These are phyloP conservation scores for Paralagenidium karlingii DNA, from an alignment of 352 stramenopile genomes.

Conservation along the genomic window DNA sequence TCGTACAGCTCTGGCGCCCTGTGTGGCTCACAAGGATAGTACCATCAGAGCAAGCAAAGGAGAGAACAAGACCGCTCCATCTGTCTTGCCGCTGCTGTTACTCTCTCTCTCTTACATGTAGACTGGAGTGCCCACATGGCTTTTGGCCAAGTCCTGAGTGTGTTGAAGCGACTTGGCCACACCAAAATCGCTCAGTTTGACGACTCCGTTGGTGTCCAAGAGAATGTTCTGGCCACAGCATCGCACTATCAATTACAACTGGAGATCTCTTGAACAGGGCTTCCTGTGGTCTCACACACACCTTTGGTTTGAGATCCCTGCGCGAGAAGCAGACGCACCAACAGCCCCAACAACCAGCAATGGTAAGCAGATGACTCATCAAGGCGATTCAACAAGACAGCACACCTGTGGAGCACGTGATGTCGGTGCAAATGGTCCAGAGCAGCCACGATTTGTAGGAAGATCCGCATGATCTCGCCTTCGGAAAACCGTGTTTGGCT, in stretches of 20 bases:
- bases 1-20: slow-evolving; percentile 67
- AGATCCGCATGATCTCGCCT: slow-evolving; percentile 45
- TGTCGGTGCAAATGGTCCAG: slow-evolving; percentile 44
- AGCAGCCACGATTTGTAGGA: slow-evolving; percentile 45
- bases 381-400: slow-evolving; percentile 4
- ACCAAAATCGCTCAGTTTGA: slow-evolving; percentile 71
- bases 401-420: slow-evolving; percentile 50
- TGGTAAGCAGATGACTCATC: no score
- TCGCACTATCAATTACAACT: background rate
- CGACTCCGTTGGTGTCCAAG: slow-evolving; percentile 27
- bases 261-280: background rate
- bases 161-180: slow-evolving; percentile 26
- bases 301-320: slow-evolving; percentile 50
- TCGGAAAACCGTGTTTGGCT: slow-evolving; percentile 15
- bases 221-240: slow-evolving; percentile 26
- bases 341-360: background rate
- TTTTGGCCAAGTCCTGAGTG: slow-evolving; percentile 33
- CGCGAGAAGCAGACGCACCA: slow-evolving; percentile 4
- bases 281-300: background rate
- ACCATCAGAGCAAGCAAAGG: background rate
- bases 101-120: slow-evolving; percentile 58
- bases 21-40: background rate
- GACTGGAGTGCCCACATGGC: slow-evolving; percentile 49
- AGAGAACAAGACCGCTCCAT: no score
- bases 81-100: no score